Conservation (phyloP, 148 eudicot genomes). For the Cornus florida region DNA sequence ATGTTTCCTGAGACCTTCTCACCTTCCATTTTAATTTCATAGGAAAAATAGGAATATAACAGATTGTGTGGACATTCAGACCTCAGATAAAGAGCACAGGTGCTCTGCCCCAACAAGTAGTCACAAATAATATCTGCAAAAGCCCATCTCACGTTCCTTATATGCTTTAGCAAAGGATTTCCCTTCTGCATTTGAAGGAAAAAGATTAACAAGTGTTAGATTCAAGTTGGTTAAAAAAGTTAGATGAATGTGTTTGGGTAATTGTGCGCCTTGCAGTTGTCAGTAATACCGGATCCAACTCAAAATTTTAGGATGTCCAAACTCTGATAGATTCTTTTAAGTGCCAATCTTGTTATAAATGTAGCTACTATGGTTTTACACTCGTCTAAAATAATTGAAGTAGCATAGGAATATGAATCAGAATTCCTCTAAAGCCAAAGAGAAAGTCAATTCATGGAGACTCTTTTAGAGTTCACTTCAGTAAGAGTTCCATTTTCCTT, state of each 20-base stretch:
- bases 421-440: too few relatives aligned
- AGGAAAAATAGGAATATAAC: not conserved
- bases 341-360: not conserved
- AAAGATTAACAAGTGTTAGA: not conserved
- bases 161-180: slow-evolving; percentile 87
- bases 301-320: not conserved
- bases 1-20: not conserved
- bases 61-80: slow-evolving; percentile 15
- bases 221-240: not conserved
- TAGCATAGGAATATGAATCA: too few relatives aligned
- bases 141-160: slow-evolving; percentile 90
- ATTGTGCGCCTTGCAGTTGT: not conserved
- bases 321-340: not conserved
- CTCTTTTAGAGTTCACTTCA: too few relatives aligned
- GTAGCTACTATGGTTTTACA: too few relatives aligned
- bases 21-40: not conserved
- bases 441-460: too few relatives aligned
- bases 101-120: slow-evolving; percentile 68
- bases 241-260: not conserved
- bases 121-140: slow-evolving; percentile 81
- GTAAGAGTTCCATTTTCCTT: too few relatives aligned
- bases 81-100: slow-evolving; percentile 94
- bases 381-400: too few relatives aligned
- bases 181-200: slow-evolving; percentile 71
- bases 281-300: not conserved